Conservation (phyloP, 441 rosid genomes). For the Brassica hybrid region DNA sequence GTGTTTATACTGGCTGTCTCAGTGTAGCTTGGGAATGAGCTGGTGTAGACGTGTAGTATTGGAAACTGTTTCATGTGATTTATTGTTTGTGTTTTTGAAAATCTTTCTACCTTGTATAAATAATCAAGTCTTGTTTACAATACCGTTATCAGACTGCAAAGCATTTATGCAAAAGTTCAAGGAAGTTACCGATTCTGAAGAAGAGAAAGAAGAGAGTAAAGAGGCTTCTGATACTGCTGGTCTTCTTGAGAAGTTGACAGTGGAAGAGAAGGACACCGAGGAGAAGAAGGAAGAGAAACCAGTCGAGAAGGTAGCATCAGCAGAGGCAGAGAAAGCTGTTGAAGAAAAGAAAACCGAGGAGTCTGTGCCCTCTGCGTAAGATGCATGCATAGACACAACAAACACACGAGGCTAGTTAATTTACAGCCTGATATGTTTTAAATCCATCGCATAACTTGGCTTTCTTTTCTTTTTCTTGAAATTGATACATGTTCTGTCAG, state of each 20-base stretch:
- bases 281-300: slow-evolving; percentile 54
- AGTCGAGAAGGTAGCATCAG: slow-evolving; percentile 40
- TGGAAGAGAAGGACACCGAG: slow-evolving; percentile 64
- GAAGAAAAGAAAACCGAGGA: slow-evolving; percentile 52
- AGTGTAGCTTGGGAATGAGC: not conserved
- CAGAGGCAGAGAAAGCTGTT: slow-evolving; percentile 45
- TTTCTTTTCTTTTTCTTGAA: not conserved
- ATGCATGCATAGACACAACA: slow-evolving; percentile 9
- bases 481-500: slow-evolving; percentile 34
- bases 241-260: slow-evolving; percentile 70
- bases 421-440: slow-evolving; percentile 18
- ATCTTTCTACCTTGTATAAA: not conserved
- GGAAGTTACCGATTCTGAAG: slow-evolving; percentile 75
- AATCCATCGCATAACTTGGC: slow-evolving; percentile 20
- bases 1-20: not conserved
- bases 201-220: slow-evolving; percentile 48
- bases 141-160: slow-evolving; percentile 60
- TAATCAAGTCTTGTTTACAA: slow-evolving; percentile 7
- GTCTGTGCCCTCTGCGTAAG: slow-evolving; percentile 55
- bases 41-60: not conserved
- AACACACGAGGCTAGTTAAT: slow-evolving; percentile 24
- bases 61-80: slow-evolving; percentile 12
- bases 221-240: slow-evolving; percentile 74
- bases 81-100: not conserved
- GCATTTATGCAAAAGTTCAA: slow-evolving; percentile 74